Base-by-base conservation (phyloP, 768 basidiomycete species). In the Pisolithus sp. region DNA sequence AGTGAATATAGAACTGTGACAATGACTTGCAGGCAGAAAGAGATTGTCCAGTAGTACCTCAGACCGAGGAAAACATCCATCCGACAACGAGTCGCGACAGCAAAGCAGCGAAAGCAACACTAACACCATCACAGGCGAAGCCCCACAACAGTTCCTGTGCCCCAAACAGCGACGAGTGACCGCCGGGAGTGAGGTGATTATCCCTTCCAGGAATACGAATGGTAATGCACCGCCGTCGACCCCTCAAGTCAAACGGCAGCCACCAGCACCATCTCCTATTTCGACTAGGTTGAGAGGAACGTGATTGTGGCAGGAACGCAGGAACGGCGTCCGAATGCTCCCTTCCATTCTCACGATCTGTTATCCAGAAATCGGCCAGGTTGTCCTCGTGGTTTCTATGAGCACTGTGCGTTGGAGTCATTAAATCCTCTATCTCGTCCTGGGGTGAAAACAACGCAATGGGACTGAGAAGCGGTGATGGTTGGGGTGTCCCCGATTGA, bases 241-340 rank as follows among this genome's bases (percentile, higher is more conserved):
- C 81, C 24, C 71, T 62, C 49, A 84, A 71, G 21, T 74, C 71
- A 59, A 86, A 85, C 17, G 76, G 71, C 73, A 76, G 79, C 18
- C 76, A 72, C 72, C 74, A 79, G 38, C 68, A 63, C 63, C 70
- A 67, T 42, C 42, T 62, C 60, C 50, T 55, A 54, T 24, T 26
- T n/a, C 57, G 60, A 18, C 52, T 45, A 23, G 62, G 54, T 43
- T 62, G 68, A 20, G 59, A 55, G 8, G 51, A 53, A 36, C 72
- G 73, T 13, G 70, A 71, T 3, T 73, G 72, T 28, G 74, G 70
- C 62, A 37, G 66, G 59, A 37, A 53, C 45, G 26, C 54, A 46
- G 40, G 51, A 43, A 47, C 31, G 52, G 30, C 17, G 30, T 24
- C 24, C 51, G 36, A 18, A 31, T 50, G 41, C 26, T 28, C 23